Evolutionary conservation across 73 alveolate species (phyloP).

Genomic region (Stentor coeruleus): DNA sequence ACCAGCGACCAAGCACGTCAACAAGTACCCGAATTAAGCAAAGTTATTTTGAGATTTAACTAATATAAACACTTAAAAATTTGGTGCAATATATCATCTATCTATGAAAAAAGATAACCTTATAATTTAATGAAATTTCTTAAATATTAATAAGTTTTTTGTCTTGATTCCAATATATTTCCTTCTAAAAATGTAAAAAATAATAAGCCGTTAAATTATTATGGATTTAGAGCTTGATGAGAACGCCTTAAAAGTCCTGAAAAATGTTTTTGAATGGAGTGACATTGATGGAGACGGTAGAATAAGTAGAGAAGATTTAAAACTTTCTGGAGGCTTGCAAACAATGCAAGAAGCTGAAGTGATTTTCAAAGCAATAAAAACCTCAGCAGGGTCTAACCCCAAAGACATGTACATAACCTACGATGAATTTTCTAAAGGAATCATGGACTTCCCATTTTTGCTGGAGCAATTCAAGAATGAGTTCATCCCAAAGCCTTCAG

Average conservation of each 20-base stretch:
- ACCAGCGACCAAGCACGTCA: background rate
- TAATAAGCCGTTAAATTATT: too few species aligned
- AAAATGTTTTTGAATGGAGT: background rate
- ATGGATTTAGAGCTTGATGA: conserved; percentile 2
- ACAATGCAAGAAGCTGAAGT: background rate
- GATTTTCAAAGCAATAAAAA: background rate
- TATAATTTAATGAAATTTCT: too few species aligned
- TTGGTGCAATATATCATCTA: too few species aligned
- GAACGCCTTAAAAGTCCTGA: background rate
- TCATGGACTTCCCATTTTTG: background rate
- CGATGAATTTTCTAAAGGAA: conserved; percentile 5
- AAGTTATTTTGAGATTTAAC: too few species aligned
- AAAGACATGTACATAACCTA: background rate
- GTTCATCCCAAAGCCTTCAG: too few species aligned
- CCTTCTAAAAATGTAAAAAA: too few species aligned
- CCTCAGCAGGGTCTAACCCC: background rate
- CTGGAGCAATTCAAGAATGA: background rate
- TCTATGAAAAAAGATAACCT: too few species aligned
- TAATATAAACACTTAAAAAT: too few species aligned
- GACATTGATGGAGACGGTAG: background rate
- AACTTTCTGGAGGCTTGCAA: background rate
- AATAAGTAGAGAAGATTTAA: conserved; percentile 1
- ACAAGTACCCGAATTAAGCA: too few species aligned
- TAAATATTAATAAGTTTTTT: too few species aligned
- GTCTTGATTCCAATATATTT: too few species aligned